Evolutionary conservation across 2,329 filamentous ascomycete genomes (phyloP), one percentile per base, ranked within the genome.

Genomic region (Blumeria hordei): DNA sequence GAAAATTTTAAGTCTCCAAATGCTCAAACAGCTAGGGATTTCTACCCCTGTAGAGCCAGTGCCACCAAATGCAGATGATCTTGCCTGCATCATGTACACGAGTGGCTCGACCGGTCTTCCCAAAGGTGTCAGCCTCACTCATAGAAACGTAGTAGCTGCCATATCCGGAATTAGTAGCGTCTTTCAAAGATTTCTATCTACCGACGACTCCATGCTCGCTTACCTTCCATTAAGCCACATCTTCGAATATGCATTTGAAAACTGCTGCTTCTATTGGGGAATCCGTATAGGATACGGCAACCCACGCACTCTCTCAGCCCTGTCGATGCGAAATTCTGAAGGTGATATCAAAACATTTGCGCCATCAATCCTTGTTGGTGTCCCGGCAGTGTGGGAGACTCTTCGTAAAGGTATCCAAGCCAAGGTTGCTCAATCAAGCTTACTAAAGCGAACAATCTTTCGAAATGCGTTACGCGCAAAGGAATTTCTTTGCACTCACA

Each of bases 201-300:
- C 83, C 56, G 77, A 75, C 52, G 92, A 96, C 62, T 76, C 77
- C 44, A 74, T 95, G 53, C 76, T 96, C 45, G 87, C 88, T 34
- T 98, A 95, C 68, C 78, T 98, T 11, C 92, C 92, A 1, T 80
- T 94, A 54, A 88, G 92, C 2, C 92, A 98, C 67, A 95, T 94
- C 63, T 80, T 96, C 62, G 92, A 96, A 68, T 92, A 94, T 68
- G 84, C 88, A 56, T 86, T 96, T 60, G 92, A 98, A 70, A 94
- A 94, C 67, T 72, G 88, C 8, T 87, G 84, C 57, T 69, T 96
- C 58, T 92, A 81, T 69, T 85, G 90, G 73, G 92, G 92, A 61
- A 87, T 83, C 61, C 88, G 83, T 43, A 81, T 96, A 71, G 92
- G 90, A 57, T 96, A 96, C 67, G 92, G 90, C 56, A 88, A 83